phyloP scores from a whole-genome alignment of 179 eudicot genomes.

The Silene noctiflora region DNA sequence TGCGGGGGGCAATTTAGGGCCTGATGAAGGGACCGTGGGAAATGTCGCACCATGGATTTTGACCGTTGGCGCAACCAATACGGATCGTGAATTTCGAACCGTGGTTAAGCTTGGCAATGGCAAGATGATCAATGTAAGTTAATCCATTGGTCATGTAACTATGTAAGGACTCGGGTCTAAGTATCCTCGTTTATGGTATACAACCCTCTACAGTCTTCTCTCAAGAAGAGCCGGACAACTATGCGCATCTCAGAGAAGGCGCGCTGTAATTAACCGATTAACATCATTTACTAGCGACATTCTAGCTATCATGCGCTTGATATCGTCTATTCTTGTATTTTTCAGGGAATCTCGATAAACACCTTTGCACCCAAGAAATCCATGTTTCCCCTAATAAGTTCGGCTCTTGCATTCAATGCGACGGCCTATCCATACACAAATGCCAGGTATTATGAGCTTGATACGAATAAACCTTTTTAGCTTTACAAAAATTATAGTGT shows the following conservation, averaged over 20 bases:
- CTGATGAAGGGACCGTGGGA: conserved; percentile 27
- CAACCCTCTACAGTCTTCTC: too few species aligned
- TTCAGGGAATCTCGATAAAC: conserved; percentile 65
- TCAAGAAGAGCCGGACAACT: too few species aligned
- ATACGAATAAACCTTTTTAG: neutral
- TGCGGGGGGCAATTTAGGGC: conserved; percentile 74
- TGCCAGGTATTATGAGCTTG: conserved; percentile 35
- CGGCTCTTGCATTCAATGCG: conserved; percentile 38
- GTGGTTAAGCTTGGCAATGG: conserved; percentile 61
- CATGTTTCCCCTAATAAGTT: conserved; percentile 50
- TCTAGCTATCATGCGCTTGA: neutral
- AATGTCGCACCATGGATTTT: conserved; percentile 82
- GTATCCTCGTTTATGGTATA: too few species aligned
- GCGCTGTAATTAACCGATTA: too few species aligned
- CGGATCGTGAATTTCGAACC: conserved; percentile 54
- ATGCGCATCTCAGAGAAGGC: too few species aligned
- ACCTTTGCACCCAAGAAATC: conserved; percentile 50
- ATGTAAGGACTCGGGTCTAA: too few species aligned
- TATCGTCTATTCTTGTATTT: neutral
- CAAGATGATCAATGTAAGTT: conserved; percentile 38
- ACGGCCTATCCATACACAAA: conserved; percentile 23
- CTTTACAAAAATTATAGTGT: too few species aligned
- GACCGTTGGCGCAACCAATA: conserved; percentile 65
- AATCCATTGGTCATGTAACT: too few species aligned
- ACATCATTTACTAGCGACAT: too few species aligned